Evolutionary conservation across 768 basidiomycete species (phyloP).

Genomic region (Suillus decipiens): DNA sequence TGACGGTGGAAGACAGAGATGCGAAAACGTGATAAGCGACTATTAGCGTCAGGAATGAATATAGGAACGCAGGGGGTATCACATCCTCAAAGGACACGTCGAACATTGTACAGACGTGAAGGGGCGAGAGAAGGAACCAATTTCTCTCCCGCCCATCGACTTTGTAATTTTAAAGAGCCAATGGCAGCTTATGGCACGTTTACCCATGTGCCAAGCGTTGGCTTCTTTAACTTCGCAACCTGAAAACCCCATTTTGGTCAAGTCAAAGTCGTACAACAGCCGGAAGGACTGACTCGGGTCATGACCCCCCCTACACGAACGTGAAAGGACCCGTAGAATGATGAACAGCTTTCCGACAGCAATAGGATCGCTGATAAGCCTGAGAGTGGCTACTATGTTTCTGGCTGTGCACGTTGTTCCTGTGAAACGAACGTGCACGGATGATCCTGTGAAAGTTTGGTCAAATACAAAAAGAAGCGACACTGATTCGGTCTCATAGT

Average conservation of each 20-base stretch:
- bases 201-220: background rate
- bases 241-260: background rate
- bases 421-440: background rate
- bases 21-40: constrained; percentile 34
- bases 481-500: no score
- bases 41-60: constrained; percentile 20
- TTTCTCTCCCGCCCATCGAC: background rate
- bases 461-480: background rate
- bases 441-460: background rate
- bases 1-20: constrained; percentile 32
- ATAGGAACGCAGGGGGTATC: constrained; percentile 23
- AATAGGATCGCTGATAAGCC: background rate
- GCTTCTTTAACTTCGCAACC: background rate
- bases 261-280: no score
- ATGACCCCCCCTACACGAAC: background rate
- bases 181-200: constrained; percentile 5
- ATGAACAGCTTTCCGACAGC: background rate
- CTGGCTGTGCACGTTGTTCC: background rate
- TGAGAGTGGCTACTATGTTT: background rate
- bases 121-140: constrained; percentile 2
- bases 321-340: background rate
- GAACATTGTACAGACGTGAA: background rate
- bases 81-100: constrained; percentile 2
- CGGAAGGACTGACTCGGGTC: background rate
- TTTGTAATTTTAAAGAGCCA: background rate